Conservation (phyloP, 2,329 filamentous ascomycete genomes). For the Fonsecaea nubica region DNA sequence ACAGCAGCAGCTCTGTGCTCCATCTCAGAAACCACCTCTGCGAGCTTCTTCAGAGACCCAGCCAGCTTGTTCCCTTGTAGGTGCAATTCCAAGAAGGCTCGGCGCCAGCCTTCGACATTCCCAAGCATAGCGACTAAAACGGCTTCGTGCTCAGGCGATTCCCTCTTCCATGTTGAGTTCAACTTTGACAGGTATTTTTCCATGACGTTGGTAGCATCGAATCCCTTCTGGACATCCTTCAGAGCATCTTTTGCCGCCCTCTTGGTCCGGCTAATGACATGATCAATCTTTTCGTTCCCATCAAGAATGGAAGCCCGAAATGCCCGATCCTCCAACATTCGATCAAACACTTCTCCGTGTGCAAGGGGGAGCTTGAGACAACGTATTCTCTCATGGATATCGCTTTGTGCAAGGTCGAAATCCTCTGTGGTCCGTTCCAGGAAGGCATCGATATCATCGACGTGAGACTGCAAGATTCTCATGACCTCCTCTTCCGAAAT, state of each 20-base stretch:
- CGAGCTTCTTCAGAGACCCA: conserved; percentile 72
- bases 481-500: conserved; percentile 89
- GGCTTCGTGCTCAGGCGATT: conserved; percentile 66
- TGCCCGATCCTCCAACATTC: conserved; percentile 81
- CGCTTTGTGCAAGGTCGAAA: conserved; percentile 75
- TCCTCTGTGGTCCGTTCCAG: conserved; percentile 86
- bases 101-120: conserved; percentile 88
- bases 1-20: conserved; percentile 82
- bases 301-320: conserved; percentile 83
- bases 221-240: conserved; percentile 78
- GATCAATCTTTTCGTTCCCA: conserved; percentile 89
- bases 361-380: conserved; percentile 82
- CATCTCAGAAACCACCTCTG: conserved; percentile 82
- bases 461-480: conserved; percentile 85
- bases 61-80: conserved; percentile 74
- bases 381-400: conserved; percentile 79
- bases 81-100: conserved; percentile 77
- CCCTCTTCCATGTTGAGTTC: conserved; percentile 65
- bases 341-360: conserved; percentile 81
- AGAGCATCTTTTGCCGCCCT: conserved; percentile 76
- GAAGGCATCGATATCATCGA: conserved; percentile 92
- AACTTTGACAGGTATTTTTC: conserved; percentile 75
- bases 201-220: conserved; percentile 77
- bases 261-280: conserved; percentile 81
- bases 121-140: conserved; percentile 90